Evolutionary conservation across 1,284 basidiomycete genomes (phyloP), one percentile per base, ranked within the genome.

Genomic region (Sporisorium exsertum): DNA sequence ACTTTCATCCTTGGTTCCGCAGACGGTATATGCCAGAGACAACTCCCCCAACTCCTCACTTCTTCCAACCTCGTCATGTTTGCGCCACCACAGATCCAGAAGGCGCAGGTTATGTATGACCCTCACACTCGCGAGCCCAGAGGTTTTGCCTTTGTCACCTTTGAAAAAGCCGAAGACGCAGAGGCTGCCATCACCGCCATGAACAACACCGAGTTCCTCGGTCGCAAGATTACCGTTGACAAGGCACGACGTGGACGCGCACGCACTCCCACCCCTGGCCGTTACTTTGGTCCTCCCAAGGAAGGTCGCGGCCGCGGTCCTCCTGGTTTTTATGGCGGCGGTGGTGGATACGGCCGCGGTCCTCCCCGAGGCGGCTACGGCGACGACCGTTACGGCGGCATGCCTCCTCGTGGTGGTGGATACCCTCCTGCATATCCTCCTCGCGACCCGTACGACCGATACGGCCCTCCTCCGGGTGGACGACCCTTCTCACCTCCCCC

Each of bases 141-240:
- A 83, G 96, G 95, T 42, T 98, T 99, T 81, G 96, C 94, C 49
- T 99, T 99, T 86, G 96, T 99, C 83, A 97, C 94, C 63, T 95
- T 96, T 91, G 93, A 94, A 85, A 89, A 89, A 40, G 86, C 83
- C 46, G 93, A 94, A 78, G 95, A 97, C 82, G 96, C 95, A 6
- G 93, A 95, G 60, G 92, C 92, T 54, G 94, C 93, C 56, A 91
- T 97, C 78, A 90, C 92, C 35, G 92, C 91, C 10, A 88, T 97
- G 78, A 92, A 94, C 86, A 90, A 90, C 51, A 91, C 92, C 67
- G 93, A 94, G 64, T 86, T 97, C 53, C 91, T 92, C 87, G 96
- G 95, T 69, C 95, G 95, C 87, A 88, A 89, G 37, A 89, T 95
- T 59, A 92, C 89, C 65, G 93, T 98, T 35, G 93, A 95, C 87